Evolutionary conservation across 176 grass and related monocot genomes (phyloP).

Genomic region (Paspalum notatum): DNA sequence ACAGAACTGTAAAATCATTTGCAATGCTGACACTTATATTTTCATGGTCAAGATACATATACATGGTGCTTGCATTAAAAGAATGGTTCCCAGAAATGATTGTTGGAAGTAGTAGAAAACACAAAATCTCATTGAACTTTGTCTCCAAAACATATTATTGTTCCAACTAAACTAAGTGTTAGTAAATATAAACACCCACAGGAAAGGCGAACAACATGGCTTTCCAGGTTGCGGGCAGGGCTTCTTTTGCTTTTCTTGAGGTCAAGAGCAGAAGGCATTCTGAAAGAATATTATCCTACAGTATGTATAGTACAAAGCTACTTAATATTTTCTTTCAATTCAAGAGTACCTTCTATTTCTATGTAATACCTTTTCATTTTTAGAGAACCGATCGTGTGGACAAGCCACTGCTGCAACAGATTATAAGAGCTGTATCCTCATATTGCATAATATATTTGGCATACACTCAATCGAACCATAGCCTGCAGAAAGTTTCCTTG

Average conservation of each 20-base stretch:
- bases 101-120: background rate
- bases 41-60: conserved; percentile 36
- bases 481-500: conserved; percentile 48
- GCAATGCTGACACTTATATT: conserved; percentile 7
- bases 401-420: conserved; percentile 64
- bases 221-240: conserved; percentile 66
- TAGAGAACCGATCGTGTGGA: conserved; percentile 85
- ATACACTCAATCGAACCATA: conserved; percentile 32
- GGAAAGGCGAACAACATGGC: conserved; percentile 62
- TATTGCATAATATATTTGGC: conserved; percentile 29
- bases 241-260: conserved; percentile 87
- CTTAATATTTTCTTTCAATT: conserved; percentile 25
- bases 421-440: conserved; percentile 93
- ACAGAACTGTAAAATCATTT: conserved; percentile 19
- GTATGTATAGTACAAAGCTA: conserved; percentile 50
- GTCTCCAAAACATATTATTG: background rate
- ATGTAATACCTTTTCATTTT: conserved; percentile 37
- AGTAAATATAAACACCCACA: conserved; percentile 42
- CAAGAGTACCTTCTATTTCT: conserved; percentile 17
- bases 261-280: conserved; percentile 66
- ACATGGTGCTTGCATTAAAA: conserved; percentile 25
- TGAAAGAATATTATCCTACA: conserved; percentile 80
- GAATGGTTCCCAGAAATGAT: conserved; percentile 5
- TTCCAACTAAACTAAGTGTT: conserved; percentile 31
- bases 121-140: conserved; percentile 12